Percentiles rank a stretch among this genome's conserved stretches.
These are phyloP conservation scores for Fusarium longipes DNA, from an alignment of 2,329 filamentous ascomycete species.

Conservation along the genomic window DNA sequence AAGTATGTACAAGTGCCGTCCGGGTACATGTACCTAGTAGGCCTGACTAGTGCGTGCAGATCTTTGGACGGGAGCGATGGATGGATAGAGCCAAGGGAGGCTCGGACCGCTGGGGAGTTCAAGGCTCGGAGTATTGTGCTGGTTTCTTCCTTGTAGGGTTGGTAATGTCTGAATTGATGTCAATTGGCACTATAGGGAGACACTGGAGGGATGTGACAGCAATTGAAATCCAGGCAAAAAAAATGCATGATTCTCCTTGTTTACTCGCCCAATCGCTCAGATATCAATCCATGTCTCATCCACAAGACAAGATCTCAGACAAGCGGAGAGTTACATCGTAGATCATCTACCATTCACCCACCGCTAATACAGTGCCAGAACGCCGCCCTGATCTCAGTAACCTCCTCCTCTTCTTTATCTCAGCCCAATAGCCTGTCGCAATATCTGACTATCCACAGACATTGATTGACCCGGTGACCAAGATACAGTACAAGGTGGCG, in stretches of 20 bases:
- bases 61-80: conserved; percentile 1
- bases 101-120: conserved; percentile 13
- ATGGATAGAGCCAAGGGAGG: neutral
- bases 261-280: neutral
- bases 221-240: neutral
- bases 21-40: neutral
- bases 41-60: neutral
- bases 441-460: neutral
- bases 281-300: conserved; percentile 5
- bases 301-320: conserved; percentile 16
- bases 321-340: neutral
- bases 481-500: conserved; percentile 1
- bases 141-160: neutral
- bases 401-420: neutral
- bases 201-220: neutral
- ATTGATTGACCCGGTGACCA: neutral
- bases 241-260: neutral
- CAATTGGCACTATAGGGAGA: neutral
- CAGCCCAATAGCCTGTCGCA: neutral
- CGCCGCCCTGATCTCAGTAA: neutral
- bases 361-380: neutral
- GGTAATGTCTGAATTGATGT: neutral
- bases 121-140: neutral
- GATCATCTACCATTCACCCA: neutral
- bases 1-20: conserved; percentile 9